Percentiles rank a stretch among this genome's conserved stretches.
Conservation (phyloP, 2,329 filamentous ascomycete genomes). For the Leptographium flavum region DNA sequence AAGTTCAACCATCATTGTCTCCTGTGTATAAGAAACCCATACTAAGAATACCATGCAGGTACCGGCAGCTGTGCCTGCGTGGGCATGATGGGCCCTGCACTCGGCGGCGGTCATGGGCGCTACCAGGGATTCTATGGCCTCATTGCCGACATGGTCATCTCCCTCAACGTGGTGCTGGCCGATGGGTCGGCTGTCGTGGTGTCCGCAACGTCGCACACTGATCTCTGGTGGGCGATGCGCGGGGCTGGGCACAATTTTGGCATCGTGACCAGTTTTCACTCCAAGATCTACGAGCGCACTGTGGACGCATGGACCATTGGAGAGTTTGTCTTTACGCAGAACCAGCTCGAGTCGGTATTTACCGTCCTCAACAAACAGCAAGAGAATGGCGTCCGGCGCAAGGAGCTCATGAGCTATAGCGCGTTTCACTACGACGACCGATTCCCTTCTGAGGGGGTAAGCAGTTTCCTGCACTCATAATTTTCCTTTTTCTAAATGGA, state of each 20-base stretch:
- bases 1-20: too few species aligned
- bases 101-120: not conserved
- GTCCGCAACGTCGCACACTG: conserved; percentile 19
- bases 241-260: conserved; percentile 18
- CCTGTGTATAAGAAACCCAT: too few species aligned
- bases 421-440: too few species aligned
- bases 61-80: not conserved
- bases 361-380: too few species aligned
- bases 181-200: conserved; percentile 20
- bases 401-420: too few species aligned
- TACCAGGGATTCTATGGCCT: not conserved
- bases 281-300: not conserved
- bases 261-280: not conserved
- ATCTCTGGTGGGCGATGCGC: conserved; percentile 27
- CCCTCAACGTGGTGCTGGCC: conserved; percentile 23
- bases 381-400: too few species aligned
- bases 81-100: not conserved
- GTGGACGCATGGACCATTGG: not conserved
- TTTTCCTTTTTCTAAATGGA: too few species aligned
- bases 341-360: not conserved
- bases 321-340: not conserved
- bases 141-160: conserved; percentile 12
- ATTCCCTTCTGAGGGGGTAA: too few species aligned
- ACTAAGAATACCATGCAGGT: too few species aligned
- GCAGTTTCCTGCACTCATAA: too few species aligned